phyloP scores from a whole-genome alignment of 306 rosid species.

The Abrus precatorius region DNA sequence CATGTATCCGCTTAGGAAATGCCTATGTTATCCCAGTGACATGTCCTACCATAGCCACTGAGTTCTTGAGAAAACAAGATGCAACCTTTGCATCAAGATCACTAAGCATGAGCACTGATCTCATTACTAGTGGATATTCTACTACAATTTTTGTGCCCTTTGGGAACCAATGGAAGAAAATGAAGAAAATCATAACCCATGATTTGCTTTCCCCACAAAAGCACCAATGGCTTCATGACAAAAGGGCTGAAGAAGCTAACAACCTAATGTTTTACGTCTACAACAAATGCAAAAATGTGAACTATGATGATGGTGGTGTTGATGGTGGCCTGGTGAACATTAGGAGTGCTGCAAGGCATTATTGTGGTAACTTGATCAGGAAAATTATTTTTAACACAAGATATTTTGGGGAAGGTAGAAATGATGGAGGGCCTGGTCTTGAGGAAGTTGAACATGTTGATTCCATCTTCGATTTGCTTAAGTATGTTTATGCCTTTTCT shows the following conservation, averaged over 20 bases:
- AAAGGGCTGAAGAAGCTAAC: slow-evolving; percentile 57
- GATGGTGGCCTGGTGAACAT: slow-evolving; percentile 41
- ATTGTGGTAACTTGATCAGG: slow-evolving; percentile 46
- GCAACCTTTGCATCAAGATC: slow-evolving; percentile 58
- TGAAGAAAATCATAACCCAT: slow-evolving; percentile 39
- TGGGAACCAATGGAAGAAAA: slow-evolving; percentile 53
- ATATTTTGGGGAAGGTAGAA: slow-evolving; percentile 49
- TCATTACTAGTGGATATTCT: slow-evolving; percentile 38
- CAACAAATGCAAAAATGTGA: slow-evolving; percentile 11
- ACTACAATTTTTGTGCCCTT: slow-evolving; percentile 20
- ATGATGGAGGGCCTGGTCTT: slow-evolving; percentile 57
- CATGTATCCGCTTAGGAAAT: slow-evolving; percentile 58
- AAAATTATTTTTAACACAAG: slow-evolving; percentile 49
- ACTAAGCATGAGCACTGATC: neutral
- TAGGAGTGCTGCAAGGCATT: slow-evolving; percentile 44
- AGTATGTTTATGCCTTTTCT: slow-evolving; percentile 40
- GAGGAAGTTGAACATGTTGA: slow-evolving; percentile 55
- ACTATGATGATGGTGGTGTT: neutral
- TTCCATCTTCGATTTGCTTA: slow-evolving; percentile 42
- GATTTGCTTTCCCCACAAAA: slow-evolving; percentile 35
- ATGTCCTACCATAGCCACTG: slow-evolving; percentile 41
- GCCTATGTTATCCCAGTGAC: slow-evolving; percentile 54
- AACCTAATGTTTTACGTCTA: slow-evolving; percentile 49
- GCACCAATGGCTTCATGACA: slow-evolving; percentile 44
- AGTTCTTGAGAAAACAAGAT: slow-evolving; percentile 59